Evolutionary conservation across 768 basidiomycete genomes (phyloP), one percentile per base, ranked within the genome.

Genomic region (Coprinellus aureogranulatus): DNA sequence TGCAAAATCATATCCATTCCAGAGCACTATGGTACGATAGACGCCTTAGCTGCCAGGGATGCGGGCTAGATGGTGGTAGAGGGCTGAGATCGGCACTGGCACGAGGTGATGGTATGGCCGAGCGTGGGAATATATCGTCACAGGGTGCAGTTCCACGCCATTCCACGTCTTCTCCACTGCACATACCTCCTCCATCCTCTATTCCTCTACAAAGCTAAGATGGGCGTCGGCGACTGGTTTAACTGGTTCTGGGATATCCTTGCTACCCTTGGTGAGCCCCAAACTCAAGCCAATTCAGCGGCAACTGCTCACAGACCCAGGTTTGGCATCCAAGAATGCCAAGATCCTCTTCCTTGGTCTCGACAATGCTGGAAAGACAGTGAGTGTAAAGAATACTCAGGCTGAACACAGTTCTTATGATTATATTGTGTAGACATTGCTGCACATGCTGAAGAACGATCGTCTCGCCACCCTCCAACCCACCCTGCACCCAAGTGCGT

Each of bases 391-490:
- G n/a, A n/a, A n/a, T n/a, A n/a, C n/a, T n/a, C n/a, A n/a, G n/a
- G n/a, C n/a, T n/a, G n/a, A n/a, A n/a, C n/a, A n/a, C n/a, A n/a
- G n/a, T n/a, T n/a, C n/a, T n/a, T n/a, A n/a, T n/a, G n/a, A n/a
- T n/a, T n/a, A n/a, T n/a, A n/a, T n/a, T n/a, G n/a, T n/a, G 25
- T 56, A 98, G 94, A 98, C 96, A 27, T 81, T 98, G 42, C 75
- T 98, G 67, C 97, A 99, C 77, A 98, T 98, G 96, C 82, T 99
- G 66, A 99, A 99, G 84, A 99, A 98, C 67, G 97, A 98, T 79
- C 84, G 97, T 67, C 81, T 98, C 60, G 97, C 97, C 27, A 97
- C 94, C 20, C 80, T 99, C 62, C 97, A 98, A 77, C 97, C 97
- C 26, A 99, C 97, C 27, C 88, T 98, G 58, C 96, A 98, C 73